Conservation (phyloP, 257 asterid genomes). For the Capsicum chinense region DNA sequence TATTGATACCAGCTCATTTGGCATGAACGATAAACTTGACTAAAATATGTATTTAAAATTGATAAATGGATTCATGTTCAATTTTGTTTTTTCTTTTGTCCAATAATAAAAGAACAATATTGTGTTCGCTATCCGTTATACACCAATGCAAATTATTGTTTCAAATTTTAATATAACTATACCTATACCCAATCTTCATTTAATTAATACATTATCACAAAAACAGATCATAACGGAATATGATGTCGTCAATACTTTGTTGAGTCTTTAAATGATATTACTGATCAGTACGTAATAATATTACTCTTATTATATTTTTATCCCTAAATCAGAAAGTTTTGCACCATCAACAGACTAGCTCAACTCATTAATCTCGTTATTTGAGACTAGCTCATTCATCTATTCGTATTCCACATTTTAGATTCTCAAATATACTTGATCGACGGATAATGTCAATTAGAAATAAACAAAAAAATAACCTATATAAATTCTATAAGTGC, state of each 20-base stretch:
- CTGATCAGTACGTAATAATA: no score
- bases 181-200: not conserved
- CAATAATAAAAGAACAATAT: not conserved
- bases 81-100: not conserved
- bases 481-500: not conserved
- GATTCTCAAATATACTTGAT: not conserved
- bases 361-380: no score
- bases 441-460: no score
- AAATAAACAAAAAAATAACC: not conserved
- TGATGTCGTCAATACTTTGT: not conserved
- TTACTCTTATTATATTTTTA: no score
- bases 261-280: no score
- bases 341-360: no score
- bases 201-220: not conserved
- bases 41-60: not conserved
- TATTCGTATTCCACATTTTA: not conserved
- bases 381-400: no score
- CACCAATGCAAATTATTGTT: not conserved
- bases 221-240: not conserved
- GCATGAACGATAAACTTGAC: not conserved
- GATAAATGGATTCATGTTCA: not conserved
- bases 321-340: no score
- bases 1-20: not conserved
- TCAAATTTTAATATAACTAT: not conserved
- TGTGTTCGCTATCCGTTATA: not conserved